phyloP scores from a whole-genome alignment of 441 rosid genomes.

The Biscutella laevigata region DNA sequence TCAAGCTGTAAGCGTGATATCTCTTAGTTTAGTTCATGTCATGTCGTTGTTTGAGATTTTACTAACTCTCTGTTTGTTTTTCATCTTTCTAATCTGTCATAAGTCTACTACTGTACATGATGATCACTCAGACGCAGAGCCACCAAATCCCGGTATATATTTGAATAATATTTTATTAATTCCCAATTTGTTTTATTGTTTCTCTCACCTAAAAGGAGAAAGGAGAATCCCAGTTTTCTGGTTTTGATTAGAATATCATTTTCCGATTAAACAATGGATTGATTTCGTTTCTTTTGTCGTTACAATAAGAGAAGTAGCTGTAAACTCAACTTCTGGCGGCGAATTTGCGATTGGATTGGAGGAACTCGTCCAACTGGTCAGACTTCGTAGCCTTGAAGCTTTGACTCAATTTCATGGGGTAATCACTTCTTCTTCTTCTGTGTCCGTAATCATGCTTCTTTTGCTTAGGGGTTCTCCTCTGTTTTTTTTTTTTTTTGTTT shows the following conservation, averaged over 20 bases:
- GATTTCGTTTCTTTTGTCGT: not conserved
- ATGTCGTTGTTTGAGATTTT: no score
- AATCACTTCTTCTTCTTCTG: conserved; percentile 20
- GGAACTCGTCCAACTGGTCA: conserved; percentile 48
- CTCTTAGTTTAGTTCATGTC: not conserved
- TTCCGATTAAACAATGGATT: no score
- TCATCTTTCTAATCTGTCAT: not conserved
- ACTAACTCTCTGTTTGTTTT: not conserved
- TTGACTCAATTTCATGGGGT: conserved; percentile 56
- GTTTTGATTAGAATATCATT: no score
- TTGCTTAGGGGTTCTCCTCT: no score
- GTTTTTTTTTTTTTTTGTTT: not conserved
- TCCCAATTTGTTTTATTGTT: no score
- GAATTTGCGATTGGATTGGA: conserved; percentile 44
- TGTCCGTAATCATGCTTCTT: no score
- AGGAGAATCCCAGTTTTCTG: no score
- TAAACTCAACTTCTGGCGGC: conserved; percentile 33
- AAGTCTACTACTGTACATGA: no score
- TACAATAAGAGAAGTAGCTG: not conserved
- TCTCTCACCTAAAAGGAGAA: no score
- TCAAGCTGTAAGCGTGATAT: not conserved
- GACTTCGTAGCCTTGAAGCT: conserved; percentile 43
- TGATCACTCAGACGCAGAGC: no score
- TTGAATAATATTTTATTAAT: no score
- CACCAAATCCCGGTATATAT: no score